phyloP scores from a whole-genome alignment of 2,329 filamentous ascomycete genomes.

The Cladosporium sp. region DNA sequence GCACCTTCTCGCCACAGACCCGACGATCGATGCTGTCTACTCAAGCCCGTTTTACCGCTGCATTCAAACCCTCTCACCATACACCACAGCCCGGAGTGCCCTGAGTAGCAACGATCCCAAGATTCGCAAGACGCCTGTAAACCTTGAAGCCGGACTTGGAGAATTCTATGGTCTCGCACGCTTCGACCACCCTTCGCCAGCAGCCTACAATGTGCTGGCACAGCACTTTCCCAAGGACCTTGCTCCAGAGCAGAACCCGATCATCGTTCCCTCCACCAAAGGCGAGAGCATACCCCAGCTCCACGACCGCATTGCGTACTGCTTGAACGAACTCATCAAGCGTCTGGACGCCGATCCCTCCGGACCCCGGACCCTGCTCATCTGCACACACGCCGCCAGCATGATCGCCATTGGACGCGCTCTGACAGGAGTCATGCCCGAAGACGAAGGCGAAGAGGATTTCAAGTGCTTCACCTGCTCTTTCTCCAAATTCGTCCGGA shows the following conservation, averaged over 20 bases:
- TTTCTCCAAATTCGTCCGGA: conserved; percentile 60
- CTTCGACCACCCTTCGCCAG: conserved; percentile 79
- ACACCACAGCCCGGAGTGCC: conserved; percentile 47
- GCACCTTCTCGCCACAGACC: conserved; percentile 56
- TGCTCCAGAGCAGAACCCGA: conserved; percentile 38
- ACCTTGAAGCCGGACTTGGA: conserved; percentile 43
- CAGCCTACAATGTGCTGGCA: conserved; percentile 56
- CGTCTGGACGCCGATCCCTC: conserved; percentile 62
- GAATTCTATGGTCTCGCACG: conserved; percentile 89
- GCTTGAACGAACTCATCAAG: conserved; percentile 63
- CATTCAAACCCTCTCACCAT: conserved; percentile 73
- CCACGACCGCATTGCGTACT: conserved; percentile 70
- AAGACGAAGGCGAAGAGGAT: conserved; percentile 65
- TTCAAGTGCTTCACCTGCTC: conserved; percentile 82
- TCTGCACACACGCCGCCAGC: conserved; percentile 85
- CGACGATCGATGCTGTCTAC: conserved; percentile 71
- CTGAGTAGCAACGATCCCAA: conserved; percentile 6
- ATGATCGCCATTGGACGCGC: conserved; percentile 80
- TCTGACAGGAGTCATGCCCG: conserved; percentile 71
- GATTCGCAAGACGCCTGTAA: conserved; percentile 17
- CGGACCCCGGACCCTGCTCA: conserved; percentile 60
- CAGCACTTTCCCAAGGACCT: conserved; percentile 60
- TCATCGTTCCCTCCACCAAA: conserved; percentile 61
- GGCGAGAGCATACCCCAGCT: conserved; percentile 77
- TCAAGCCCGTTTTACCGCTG: conserved; percentile 83